These are phyloP conservation scores for Xylaria sp. DNA, from an alignment of 2,329 filamentous ascomycete genomes.

Conservation along the genomic window DNA sequence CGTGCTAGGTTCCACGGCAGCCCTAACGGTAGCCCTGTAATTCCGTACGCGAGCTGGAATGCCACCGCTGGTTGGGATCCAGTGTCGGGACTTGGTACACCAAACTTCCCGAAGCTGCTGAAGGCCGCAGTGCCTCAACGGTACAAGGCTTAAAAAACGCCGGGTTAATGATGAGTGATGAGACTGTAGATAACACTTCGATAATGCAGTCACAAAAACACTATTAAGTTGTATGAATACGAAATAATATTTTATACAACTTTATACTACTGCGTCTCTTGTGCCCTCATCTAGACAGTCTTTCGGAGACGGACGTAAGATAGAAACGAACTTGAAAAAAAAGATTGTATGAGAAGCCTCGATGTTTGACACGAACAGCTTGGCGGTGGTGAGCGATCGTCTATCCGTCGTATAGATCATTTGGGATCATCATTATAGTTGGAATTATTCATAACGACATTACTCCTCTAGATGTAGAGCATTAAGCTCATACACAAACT, in stretches of 20 bases:
- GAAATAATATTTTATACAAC: background rate
- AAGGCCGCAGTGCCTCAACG: constrained; percentile 24
- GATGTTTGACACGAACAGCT: no score
- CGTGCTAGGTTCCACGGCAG: constrained; percentile 32
- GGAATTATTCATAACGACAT: no score
- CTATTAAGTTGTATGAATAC: background rate
- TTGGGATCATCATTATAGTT: no score
- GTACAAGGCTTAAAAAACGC: constrained; percentile 7
- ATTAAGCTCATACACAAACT: no score
- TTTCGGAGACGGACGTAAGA: no score
- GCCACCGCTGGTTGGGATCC: constrained; percentile 44
- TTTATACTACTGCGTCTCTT: background rate
- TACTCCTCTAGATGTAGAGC: no score
- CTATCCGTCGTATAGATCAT: no score
- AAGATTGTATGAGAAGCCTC: no score
- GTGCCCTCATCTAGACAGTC: background rate
- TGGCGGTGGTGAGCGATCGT: no score
- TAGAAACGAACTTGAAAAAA: no score
- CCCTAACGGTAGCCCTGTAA: constrained; percentile 32
- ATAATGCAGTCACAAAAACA: background rate
- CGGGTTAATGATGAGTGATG: background rate
- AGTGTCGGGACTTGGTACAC: constrained; percentile 43
- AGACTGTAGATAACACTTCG: background rate
- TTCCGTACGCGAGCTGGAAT: constrained; percentile 31
- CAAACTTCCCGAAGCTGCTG: constrained; percentile 33